Conservation (phyloP, 495 filamentous ascomycete genomes). For the Durotheca rogersii region DNA sequence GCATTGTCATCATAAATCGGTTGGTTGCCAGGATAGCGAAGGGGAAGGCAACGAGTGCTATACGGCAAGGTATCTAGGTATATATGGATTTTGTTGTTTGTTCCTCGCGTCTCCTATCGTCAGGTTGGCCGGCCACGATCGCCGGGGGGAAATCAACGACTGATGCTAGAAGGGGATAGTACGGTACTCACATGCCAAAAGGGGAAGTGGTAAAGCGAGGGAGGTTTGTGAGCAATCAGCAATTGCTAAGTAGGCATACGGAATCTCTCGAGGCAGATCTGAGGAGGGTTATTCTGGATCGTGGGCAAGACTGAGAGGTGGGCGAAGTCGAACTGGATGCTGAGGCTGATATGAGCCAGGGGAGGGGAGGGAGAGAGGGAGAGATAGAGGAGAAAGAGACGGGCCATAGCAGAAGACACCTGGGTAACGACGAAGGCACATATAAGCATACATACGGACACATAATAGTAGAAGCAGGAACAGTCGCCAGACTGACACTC, state of each 20-base stretch:
- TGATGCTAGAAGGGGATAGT: neutral
- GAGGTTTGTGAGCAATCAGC: constrained; percentile 29
- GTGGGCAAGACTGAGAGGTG: constrained; percentile 17
- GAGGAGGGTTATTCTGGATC: constrained; percentile 26
- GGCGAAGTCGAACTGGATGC: constrained; percentile 5
- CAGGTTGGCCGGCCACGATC: too few species aligned
- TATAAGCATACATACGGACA: too few species aligned
- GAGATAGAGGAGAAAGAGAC: neutral
- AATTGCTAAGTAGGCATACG: constrained; percentile 32
- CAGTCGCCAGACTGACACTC: too few species aligned
- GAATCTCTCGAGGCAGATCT: constrained; percentile 31
- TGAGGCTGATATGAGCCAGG: neutral
- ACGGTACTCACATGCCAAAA: constrained; percentile 32
- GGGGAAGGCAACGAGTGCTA: neutral
- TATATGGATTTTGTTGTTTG: neutral
- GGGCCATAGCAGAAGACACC: too few species aligned
- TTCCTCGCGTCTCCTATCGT: too few species aligned
- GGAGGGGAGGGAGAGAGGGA: neutral
- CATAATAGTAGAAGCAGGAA: too few species aligned
- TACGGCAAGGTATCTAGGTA: neutral
- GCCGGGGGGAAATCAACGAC: neutral
- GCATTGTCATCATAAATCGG: too few species aligned
- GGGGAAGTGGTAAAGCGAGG: constrained; percentile 9
- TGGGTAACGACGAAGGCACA: too few species aligned
- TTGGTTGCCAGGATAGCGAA: neutral